phyloP scores from a whole-genome alignment of 1,139 yeast genomes.

The Wickerhamiella pararugosa region DNA sequence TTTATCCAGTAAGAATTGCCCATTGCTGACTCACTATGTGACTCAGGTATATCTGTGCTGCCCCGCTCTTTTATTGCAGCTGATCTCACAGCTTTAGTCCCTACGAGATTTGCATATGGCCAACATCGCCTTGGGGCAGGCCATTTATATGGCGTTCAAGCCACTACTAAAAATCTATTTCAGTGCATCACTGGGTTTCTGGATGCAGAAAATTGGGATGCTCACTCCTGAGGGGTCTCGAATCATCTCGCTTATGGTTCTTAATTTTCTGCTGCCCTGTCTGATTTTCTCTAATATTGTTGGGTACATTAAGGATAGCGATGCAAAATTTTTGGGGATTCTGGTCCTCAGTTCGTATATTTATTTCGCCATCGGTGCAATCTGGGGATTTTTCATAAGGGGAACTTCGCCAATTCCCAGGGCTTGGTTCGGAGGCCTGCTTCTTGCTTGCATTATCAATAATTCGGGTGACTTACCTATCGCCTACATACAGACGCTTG shows the following conservation, averaged over 20 bases:
- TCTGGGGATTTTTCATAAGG: slow-evolving; percentile 21
- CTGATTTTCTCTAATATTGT: slow-evolving; percentile 68
- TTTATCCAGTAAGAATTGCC: no score
- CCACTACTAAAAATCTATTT: slow-evolving; percentile 78
- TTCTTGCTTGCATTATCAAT: slow-evolving; percentile 55
- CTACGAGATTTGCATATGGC: background rate
- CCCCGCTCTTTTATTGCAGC: no score
- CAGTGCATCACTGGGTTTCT: slow-evolving; percentile 55
- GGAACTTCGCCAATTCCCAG: slow-evolving; percentile 40
- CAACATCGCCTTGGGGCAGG: slow-evolving; percentile 35
- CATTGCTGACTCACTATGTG: no score
- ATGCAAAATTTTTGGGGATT: slow-evolving; percentile 63
- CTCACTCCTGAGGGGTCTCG: slow-evolving; percentile 51
- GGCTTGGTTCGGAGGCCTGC: slow-evolving; percentile 64
- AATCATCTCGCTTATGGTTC: slow-evolving; percentile 57
- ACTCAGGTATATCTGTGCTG: no score
- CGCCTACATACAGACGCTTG: slow-evolving; percentile 72
- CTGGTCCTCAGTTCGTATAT: slow-evolving; percentile 50
- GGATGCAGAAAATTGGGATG: slow-evolving; percentile 43
- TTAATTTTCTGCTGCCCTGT: slow-evolving; percentile 63
- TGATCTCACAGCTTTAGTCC: no score
- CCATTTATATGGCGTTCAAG: slow-evolving; percentile 68
- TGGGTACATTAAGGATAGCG: slow-evolving; percentile 48
- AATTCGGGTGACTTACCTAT: slow-evolving; percentile 68
- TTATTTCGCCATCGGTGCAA: slow-evolving; percentile 22